Base-by-base conservation (phyloP, 139 green algal genomes). In the Micromonas commoda region DNA sequence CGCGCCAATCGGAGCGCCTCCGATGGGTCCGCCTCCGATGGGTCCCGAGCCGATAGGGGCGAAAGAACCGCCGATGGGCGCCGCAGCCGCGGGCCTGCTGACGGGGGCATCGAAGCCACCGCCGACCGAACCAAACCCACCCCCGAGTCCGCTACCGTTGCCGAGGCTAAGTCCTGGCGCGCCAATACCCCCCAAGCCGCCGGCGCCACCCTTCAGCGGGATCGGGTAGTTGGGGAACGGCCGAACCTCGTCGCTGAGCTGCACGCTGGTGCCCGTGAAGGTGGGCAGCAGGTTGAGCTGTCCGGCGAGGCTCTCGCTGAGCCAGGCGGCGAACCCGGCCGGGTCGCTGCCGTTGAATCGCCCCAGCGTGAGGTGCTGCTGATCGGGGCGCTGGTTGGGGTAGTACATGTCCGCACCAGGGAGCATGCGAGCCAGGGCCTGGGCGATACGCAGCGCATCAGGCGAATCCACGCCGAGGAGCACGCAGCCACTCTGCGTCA, bases 401-500 rank as follows among this genome's bases (percentile, higher is more conserved):
- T 75, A 75, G 29, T 75, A 75, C 68, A 21, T 61, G 53, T 75
- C 68, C 37, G 37, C 37, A 6, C 68, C 68, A 0, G 68, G 68
- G 23, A 75, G 37, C 35, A 39, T 29, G 34, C 9, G 20, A 9
- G 23, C 31, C 34, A 75, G 38, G 23, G 68, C 68, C 38, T 39
- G 37, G 21, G 68, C 37, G 4, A 75, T 39, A 28, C 23, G 24
- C 34, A 75, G 53, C n/a, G 37, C 34, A 20, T 39, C 68, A n/a
- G 68, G 68, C 9, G 37, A 75, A 5, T 75, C 68, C 37, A 75
- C 37, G 1, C 37, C 37, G 37, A 75, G 34, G 21, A 75, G 34
- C 68, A 75, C 68, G 20, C 37, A 60, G 26, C 68, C 68, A 33
- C 61, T 60, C 37, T 75, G 68, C 68, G 37, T 75, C 68, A 75